Conservation (phyloP, 176 grass and related monocot species). For the Aegilops tauschii region DNA sequence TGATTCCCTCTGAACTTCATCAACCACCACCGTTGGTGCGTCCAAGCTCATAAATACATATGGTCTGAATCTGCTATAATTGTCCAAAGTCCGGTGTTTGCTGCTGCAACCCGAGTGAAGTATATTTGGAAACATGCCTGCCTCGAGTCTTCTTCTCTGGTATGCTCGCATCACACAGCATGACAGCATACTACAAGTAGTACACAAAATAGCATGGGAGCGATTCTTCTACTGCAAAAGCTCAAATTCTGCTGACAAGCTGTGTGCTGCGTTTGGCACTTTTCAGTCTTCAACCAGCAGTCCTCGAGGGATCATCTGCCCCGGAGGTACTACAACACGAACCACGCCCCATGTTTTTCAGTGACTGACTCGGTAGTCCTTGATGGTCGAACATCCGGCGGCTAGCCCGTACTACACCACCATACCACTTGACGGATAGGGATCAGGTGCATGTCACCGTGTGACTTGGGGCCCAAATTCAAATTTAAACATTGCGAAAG, state of each 20-base stretch:
- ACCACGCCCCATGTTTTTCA: background rate
- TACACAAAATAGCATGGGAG: background rate
- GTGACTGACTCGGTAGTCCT: background rate
- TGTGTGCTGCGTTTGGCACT: background rate
- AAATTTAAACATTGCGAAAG: too few relatives aligned
- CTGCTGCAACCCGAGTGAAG: background rate
- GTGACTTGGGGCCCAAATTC: too few relatives aligned
- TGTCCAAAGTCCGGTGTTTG: slow-evolving; percentile 18
- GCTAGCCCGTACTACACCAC: background rate
- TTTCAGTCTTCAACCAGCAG: slow-evolving; percentile 14
- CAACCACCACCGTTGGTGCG: background rate
- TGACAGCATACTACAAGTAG: background rate
- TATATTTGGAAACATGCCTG: background rate
- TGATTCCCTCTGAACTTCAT: background rate
- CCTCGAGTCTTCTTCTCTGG: background rate
- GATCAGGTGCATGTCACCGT: too few relatives aligned
- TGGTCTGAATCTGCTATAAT: background rate
- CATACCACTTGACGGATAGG: background rate
- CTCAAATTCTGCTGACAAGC: background rate
- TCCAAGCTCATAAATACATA: slow-evolving; percentile 32
- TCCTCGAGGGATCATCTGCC: background rate
- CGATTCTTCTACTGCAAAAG: slow-evolving; percentile 1
- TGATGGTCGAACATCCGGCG: background rate
- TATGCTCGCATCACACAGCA: background rate
- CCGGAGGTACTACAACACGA: too few relatives aligned